Percentiles rank a stretch among this genome's conserved stretches.
These are phyloP conservation scores for Carex littledalei DNA, from an alignment of 176 grass and related monocot genomes.

Conservation along the genomic window DNA sequence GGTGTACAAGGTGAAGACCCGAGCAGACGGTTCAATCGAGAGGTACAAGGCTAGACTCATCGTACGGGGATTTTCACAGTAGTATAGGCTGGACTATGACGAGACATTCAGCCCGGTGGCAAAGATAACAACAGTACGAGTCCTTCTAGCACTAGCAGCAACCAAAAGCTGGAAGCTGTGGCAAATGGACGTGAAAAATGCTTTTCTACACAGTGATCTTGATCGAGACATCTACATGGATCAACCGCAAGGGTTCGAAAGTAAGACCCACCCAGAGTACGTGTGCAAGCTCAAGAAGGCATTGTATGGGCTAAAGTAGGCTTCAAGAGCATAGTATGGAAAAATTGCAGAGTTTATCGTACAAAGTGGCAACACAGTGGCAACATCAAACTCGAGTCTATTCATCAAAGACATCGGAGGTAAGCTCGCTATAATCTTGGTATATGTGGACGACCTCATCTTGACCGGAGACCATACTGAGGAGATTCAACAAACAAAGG, in stretches of 20 bases:
- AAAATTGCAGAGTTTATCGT: conserved; percentile 7
- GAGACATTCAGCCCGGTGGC: background rate
- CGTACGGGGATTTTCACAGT: background rate
- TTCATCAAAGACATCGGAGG: conserved; percentile 2
- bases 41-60: background rate
- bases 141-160: background rate
- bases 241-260: background rate
- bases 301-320: conserved; percentile 14
- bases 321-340: conserved; percentile 12
- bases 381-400: background rate
- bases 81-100: background rate
- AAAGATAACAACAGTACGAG: background rate
- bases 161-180: background rate
- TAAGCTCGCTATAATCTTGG: background rate
- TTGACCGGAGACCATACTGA: conserved; percentile 1
- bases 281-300: conserved; percentile 17
- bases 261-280: background rate
- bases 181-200: conserved; percentile 22
- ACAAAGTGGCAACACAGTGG: background rate
- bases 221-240: conserved; percentile 22
- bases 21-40: background rate
- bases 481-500: background rate
- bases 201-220: conserved; percentile 12
- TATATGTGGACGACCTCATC: conserved; percentile 23
- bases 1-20: background rate